Evolutionary conservation across 495 filamentous ascomycete species (phyloP), one percentile per base, ranked within the genome.

Genomic region (Penicillium diatomitis): DNA sequence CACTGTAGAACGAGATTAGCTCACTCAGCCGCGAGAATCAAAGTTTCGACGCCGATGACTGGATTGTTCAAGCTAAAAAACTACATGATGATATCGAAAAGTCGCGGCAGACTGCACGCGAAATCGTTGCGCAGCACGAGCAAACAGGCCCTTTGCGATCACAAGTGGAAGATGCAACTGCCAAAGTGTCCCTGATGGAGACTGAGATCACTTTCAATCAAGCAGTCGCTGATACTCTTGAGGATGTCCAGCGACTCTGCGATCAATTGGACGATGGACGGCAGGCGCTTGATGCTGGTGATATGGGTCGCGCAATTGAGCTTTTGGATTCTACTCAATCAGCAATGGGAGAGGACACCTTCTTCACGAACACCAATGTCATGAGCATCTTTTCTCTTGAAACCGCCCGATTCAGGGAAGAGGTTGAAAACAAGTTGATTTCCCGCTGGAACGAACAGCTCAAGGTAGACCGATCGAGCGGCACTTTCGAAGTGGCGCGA

Each of bases 21-120:
- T 63, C 70, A 28, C 74, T 87, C 36, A 91, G 88, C 71, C 77
- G 79, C 36, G 79, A 85, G 40, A 84, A 80, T 37, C 82, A 82
- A 38, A 81, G 82, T 38, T 79, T 84, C 20, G 86, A 92, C 58
- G 83, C 92, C 53, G 83, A 88, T 58, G 73, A 80, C 51, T 96
- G 90, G 90, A 85, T 92, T 47, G 64, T 73, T 20, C 86, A 90
- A 63, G 88, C 89, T 32, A 85, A 85, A 62, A 80, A 84, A 44
- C 79, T 95, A n/a, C 85, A 88, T 57, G 74, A 77, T 32, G 90
- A 95, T 55, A 87, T 96, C 49, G 76, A 86, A 55, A 74, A 75
- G 33, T 86, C 87, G 11, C 78, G 83, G 51, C 71, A 74, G 7
- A 82, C 83, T 30, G 87, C 89, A 11, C 81, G 78, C 44, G 79